Evolutionary conservation across 352 stramenopile species (phyloP).

Genomic region (Halophytophthora batemanensis): DNA sequence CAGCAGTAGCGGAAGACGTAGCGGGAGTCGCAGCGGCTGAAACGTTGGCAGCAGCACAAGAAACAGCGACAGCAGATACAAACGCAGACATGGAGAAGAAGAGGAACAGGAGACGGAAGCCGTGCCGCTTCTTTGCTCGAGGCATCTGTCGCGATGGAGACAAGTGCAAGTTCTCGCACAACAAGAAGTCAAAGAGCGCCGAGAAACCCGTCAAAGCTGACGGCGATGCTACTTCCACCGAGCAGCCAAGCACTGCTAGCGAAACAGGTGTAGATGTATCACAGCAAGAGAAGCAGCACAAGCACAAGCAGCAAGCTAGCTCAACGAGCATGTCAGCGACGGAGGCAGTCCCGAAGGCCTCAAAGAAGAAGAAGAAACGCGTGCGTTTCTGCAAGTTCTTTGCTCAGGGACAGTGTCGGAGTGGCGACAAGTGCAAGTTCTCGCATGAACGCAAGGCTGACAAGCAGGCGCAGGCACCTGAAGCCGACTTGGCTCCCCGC

Average conservation of each 20-base stretch:
- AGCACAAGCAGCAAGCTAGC: neutral
- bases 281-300: constrained; percentile 16
- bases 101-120: constrained; percentile 18
- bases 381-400: constrained; percentile 53
- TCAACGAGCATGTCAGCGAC: neutral
- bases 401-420: constrained; percentile 38
- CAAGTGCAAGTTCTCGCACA: constrained; percentile 49
- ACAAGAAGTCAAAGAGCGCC: constrained; percentile 16
- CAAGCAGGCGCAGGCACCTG: neutral
- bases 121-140: constrained; percentile 50
- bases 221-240: neutral
- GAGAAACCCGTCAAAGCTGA: constrained; percentile 2
- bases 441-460: constrained; percentile 30
- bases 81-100: constrained; percentile 3
- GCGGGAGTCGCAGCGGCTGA: neutral
- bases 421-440: constrained; percentile 68
- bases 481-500: neutral
- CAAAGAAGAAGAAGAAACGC: constrained; percentile 23
- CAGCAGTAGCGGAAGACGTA: neutral
- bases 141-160: constrained; percentile 54
- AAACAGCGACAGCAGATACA: neutral
- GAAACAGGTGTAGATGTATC: constrained; percentile 8
- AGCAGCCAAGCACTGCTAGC: neutral
- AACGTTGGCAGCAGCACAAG: neutral
- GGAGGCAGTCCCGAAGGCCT: neutral